Base-by-base conservation (phyloP, 208 protist genomes). In the Acanthamoeba pearcei region DNA sequence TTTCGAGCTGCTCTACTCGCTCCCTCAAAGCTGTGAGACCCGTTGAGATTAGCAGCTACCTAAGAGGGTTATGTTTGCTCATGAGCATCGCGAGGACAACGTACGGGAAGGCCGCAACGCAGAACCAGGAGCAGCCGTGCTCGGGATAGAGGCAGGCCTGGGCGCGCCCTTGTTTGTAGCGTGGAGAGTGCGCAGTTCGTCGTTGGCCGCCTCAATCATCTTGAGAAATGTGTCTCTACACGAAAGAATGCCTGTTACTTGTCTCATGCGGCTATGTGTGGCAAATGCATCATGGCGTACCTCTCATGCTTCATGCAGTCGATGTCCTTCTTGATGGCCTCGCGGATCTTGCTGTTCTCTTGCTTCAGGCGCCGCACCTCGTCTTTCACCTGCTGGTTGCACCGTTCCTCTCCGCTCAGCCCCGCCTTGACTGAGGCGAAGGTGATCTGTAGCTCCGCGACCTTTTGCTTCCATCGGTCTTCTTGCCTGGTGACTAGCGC, bases 391-490 rank as follows among this genome's bases (percentile, higher is more conserved):
- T 88, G 80, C 15, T 64, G 80, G 32, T 88, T 88, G 80, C 51
- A 27, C 6, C 80, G 46, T 42, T 55, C 80, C 51, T 88, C 80
- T 6, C 80, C 80, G 9, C n/a, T 42, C 8, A 88, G 80, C 5
- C 24, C 51, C 5, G 80, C 80, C 35, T 88, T 88, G 24, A 64
- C 80, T 12, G 80, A 55, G 3, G 80, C 80, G 27, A 66, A 55
- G 51, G 80, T 88, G 4, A 27, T 88, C 35, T 88, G 80, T 1
- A 88, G 80, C 51, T 88, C 80, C 29, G 22, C 42, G 29, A 88
- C 80, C 51, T 88, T 88, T 27, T 88, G 80, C n/a, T 88, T 88
- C 80, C 80, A 88, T 35, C 80, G n/a, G 4, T 88, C 80, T 24
- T 88, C 80, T 64, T 88, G 80, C 53, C 27, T 88, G 29, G 53